These are phyloP conservation scores for Phialocephala sp. DNA, from an alignment of 2,329 filamentous ascomycete genomes.

Conservation along the genomic window DNA sequence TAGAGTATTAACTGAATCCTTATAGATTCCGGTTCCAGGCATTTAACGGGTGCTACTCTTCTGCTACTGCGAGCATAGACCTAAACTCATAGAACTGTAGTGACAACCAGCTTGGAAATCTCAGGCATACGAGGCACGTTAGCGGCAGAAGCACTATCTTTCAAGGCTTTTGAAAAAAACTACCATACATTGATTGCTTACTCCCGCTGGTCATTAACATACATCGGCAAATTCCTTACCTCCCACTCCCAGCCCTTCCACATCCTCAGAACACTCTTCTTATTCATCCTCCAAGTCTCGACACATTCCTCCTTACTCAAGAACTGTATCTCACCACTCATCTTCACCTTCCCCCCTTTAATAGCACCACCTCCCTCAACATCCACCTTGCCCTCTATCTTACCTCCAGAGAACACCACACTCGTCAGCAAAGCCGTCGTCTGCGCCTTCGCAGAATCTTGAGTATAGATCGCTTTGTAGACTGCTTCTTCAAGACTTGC, in stretches of 20 bases:
- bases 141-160: not conserved
- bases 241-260: slow-evolving; percentile 40
- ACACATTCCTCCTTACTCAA: slow-evolving; percentile 29
- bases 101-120: not conserved
- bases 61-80: too few species aligned
- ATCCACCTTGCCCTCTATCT: not conserved
- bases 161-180: not conserved
- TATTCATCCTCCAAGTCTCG: slow-evolving; percentile 37
- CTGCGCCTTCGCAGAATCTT: slow-evolving; percentile 49
- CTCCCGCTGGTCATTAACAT: slow-evolving; percentile 24
- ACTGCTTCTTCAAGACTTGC: slow-evolving; percentile 47
- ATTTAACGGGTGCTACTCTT: too few species aligned
- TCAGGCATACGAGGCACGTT: not conserved
- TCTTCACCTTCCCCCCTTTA: not conserved
- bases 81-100: too few species aligned
- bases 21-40: too few species aligned
- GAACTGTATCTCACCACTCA: slow-evolving; percentile 12
- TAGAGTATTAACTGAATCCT: too few species aligned
- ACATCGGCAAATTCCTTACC: slow-evolving; percentile 35
- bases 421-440: slow-evolving; percentile 43
- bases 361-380: not conserved
- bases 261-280: slow-evolving; percentile 34
- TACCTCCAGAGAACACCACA: not conserved
- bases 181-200: not conserved
- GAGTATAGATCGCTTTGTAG: slow-evolving; percentile 50